A percentile compares a stretch with the other conserved stretches of the same genome.
phyloP scores from a whole-genome alignment of 495 filamentous ascomycete genomes.

The Aspergillus kassunensis region DNA sequence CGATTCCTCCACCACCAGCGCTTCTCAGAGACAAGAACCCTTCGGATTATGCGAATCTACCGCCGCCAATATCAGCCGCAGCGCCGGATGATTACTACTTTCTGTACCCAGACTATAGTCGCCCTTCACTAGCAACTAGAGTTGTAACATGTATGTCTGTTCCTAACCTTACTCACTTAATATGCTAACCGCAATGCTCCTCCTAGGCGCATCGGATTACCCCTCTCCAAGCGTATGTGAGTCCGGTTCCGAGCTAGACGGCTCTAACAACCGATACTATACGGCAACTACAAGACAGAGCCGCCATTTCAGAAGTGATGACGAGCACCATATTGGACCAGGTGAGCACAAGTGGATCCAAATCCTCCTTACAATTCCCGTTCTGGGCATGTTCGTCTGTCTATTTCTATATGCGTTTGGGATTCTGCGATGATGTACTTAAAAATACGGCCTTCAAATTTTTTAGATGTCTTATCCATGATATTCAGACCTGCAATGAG shows the following conservation, averaged over 20 bases:
- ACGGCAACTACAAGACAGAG: no score
- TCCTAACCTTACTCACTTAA: no score
- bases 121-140: constrained; percentile 13
- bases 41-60: neutral
- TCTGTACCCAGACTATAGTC: constrained; percentile 6
- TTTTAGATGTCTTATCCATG: no score
- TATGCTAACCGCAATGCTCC: neutral
- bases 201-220: no score
- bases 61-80: neutral
- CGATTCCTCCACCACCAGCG: constrained; percentile 14
- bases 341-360: constrained; percentile 34
- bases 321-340: neutral
- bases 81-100: neutral
- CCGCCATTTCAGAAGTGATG: neutral
- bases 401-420: constrained; percentile 33
- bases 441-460: constrained; percentile 5
- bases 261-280: no score
- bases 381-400: constrained; percentile 30
- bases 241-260: no score
- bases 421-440: constrained; percentile 26
- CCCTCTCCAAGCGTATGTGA: no score
- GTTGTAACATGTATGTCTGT: neutral
- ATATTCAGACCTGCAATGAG: neutral
- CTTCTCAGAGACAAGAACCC: neutral
- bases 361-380: constrained; percentile 24